Base-by-base conservation (phyloP, 768 basidiomycete genomes). In the Pulveroboletus frians region DNA sequence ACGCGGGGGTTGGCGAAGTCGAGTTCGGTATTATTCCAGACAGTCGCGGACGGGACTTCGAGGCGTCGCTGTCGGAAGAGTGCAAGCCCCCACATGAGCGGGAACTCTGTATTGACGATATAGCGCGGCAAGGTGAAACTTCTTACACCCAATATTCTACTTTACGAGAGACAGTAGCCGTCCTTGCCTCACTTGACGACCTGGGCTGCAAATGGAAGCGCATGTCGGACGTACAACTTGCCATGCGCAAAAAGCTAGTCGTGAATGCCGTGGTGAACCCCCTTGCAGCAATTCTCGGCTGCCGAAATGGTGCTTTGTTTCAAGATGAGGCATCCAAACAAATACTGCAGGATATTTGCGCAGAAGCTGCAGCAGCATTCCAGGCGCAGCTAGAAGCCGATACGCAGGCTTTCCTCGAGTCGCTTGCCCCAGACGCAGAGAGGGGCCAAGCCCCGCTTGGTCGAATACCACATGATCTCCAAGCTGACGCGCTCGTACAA, bases 241-340 rank as follows among this genome's bases (percentile, higher is more conserved):
- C 75, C 20, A 78, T 93, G 70, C 83, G 86, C 34, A 81, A 81
- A 52, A 93, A 92, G 69, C 70, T 96, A 38, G 89, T 84, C 27
- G 78, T 88, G 50, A 91, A 95, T 63, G 73, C 83, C 11, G 76
- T 83, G 56, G 79, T 97, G 66, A 92, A 96, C 60, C 84, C 95
- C 2, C 75, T 97, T 48, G 89, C 92, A 0, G 87, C 90, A 9
- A 63, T 97, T 20, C 70, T 92, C 53, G 80, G 81, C 27, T 87
- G 92, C 59, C 75, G 78, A 43, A 95, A 95, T 63, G 92, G 91
- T 15, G 80, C 82, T 1, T 66, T 95, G 17, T 76, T 88, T 61
- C 64, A 64, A 6, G 68, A 77, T 9, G 43, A 58, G 1, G 66
- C 70, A 11, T 75, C 81, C 2, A 54, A 61, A 3, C 67, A 69